Evolutionary conservation across 805 yeast genomes (phyloP).

Genomic region (Ascoidea asiatica): DNA sequence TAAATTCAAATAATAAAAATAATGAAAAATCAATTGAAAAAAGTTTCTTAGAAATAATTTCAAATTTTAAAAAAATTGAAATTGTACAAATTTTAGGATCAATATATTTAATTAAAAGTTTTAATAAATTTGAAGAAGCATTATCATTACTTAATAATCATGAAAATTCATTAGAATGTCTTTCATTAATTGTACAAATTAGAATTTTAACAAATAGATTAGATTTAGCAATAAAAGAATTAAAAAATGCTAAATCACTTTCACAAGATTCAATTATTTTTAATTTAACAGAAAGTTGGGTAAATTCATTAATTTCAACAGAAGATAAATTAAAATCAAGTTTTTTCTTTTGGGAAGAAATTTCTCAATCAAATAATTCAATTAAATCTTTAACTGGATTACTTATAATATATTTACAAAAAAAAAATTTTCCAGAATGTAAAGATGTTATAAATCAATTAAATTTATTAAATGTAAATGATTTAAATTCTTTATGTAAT

Average conservation of each 20-base stretch:
- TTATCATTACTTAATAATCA: conserved; percentile 4
- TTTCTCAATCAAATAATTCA: conserved; percentile 37
- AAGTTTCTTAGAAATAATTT: conserved; percentile 14
- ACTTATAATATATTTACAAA: conserved; percentile 63
- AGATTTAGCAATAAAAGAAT: conserved; percentile 5
- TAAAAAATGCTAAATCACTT: conserved; percentile 11
- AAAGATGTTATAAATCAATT: conserved; percentile 38
- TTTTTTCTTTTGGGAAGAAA: conserved; percentile 70
- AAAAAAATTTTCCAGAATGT: conserved; percentile 75
- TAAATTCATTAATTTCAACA: conserved; percentile 27
- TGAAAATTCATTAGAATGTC: conserved; percentile 9
- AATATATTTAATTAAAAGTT: conserved; percentile 14
- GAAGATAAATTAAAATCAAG: conserved; percentile 25
- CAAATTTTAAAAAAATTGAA: conserved; percentile 9
- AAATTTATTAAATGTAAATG: conserved; percentile 17
- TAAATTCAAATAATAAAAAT: conserved; percentile 12
- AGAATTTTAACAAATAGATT: conserved; percentile 5
- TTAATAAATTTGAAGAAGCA: conserved; percentile 12
- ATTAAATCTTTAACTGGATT: conserved; percentile 46
- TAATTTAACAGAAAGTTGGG: conserved; percentile 72
- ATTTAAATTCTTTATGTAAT: conserved; percentile 39
- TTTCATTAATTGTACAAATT: conserved; percentile 7
- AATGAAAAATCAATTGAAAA: conserved; percentile 11
- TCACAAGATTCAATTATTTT: conserved; percentile 62
- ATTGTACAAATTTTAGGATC: conserved; percentile 12